These are phyloP conservation scores for Alternaria sp. DNA, from an alignment of 2,329 filamentous ascomycete genomes.

Conservation along the genomic window DNA sequence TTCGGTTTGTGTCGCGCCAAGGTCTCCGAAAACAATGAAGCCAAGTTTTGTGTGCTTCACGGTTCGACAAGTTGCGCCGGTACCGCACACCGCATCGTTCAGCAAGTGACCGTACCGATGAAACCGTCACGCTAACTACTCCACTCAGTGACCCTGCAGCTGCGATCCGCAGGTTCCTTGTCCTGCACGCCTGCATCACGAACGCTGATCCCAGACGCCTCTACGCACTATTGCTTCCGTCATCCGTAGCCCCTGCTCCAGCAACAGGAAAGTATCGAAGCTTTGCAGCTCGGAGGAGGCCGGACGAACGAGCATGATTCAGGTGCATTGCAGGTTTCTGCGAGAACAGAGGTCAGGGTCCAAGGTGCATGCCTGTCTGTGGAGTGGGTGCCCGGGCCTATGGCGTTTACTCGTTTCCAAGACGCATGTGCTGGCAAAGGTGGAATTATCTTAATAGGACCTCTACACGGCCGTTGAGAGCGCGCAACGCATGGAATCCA, in stretches of 20 bases:
- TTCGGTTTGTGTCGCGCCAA: neutral
- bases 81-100: constrained; percentile 6
- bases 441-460: neutral
- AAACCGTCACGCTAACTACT: neutral
- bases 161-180: constrained; percentile 13
- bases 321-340: constrained; percentile 21
- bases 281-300: constrained; percentile 23
- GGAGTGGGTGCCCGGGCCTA: constrained; percentile 5
- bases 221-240: constrained; percentile 2
- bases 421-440: neutral
- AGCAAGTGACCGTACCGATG: neutral
- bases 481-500: neutral
- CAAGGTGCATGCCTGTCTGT: constrained; percentile 8
- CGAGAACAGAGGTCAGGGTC: constrained; percentile 5
- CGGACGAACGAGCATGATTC: constrained; percentile 21
- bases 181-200: constrained; percentile 9
- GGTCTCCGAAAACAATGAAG: neutral
- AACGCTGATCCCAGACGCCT: constrained; percentile 10
- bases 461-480: neutral
- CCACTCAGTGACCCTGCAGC: constrained; percentile 11
- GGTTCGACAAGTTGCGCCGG: neutral
- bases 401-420: neutral
- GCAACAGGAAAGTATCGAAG: constrained; percentile 7
- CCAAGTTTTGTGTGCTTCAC: neutral
- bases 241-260: neutral